Evolutionary conservation across 257 asterid species (phyloP).

Genomic region (Scutellaria minor): DNA sequence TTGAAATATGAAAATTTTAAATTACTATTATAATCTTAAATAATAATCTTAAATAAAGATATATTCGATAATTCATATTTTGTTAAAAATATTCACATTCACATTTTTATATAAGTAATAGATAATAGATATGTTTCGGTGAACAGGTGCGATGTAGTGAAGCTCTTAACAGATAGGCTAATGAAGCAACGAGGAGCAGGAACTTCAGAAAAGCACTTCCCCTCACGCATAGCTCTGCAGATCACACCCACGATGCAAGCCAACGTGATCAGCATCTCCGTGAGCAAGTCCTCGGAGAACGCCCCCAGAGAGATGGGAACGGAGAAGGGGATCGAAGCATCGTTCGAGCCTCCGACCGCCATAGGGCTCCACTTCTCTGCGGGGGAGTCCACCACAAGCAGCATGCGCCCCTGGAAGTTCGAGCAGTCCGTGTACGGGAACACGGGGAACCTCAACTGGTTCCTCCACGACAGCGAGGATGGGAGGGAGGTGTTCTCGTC

Average conservation of each 20-base stretch:
- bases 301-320: constrained; percentile 58
- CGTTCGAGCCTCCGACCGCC: constrained; percentile 63
- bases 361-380: constrained; percentile 68
- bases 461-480: constrained; percentile 68
- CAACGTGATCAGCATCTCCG: constrained; percentile 67
- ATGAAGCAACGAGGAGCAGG: constrained; percentile 61
- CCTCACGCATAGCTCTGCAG: constrained; percentile 71
- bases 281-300: constrained; percentile 74
- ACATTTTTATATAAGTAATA: too few species aligned
- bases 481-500: constrained; percentile 89
- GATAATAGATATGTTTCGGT: too few species aligned
- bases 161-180: constrained; percentile 58
- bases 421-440: constrained; percentile 77
- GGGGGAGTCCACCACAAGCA: constrained; percentile 58
- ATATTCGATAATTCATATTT: too few species aligned
- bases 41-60: too few species aligned
- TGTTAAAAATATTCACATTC: too few species aligned
- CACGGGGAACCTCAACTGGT: constrained; percentile 68
- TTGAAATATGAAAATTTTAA: too few species aligned
- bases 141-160: constrained; percentile 70
- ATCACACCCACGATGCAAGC: constrained; percentile 67
- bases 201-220: constrained; percentile 59
- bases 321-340: constrained; percentile 67
- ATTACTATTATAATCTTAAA: too few species aligned
- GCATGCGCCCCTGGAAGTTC: constrained; percentile 84